Evolutionary conservation across 805 yeast genomes (phyloP).

Genomic region (Saccharomyces jurei): DNA sequence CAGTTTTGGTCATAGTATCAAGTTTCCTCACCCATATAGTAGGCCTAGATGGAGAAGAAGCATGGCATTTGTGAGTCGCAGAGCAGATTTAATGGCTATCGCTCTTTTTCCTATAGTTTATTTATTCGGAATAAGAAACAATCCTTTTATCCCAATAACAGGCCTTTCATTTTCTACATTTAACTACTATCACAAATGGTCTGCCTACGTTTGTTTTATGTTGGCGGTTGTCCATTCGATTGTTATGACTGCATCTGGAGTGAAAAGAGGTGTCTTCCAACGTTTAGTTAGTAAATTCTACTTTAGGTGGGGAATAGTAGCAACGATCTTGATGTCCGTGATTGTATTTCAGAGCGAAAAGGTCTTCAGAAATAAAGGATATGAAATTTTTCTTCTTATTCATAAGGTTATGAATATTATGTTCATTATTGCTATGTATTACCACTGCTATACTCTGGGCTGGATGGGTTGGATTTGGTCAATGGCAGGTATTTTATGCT

Average conservation of each 20-base stretch:
- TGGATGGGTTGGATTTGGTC: constrained; percentile 46
- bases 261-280: constrained; percentile 35
- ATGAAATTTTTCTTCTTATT: constrained; percentile 52
- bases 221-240: constrained; percentile 48
- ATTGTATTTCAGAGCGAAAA: constrained; percentile 44
- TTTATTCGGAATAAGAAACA: constrained; percentile 67
- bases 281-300: constrained; percentile 40
- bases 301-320: constrained; percentile 42
- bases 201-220: constrained; percentile 44
- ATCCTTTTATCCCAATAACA: constrained; percentile 51
- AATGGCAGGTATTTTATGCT: constrained; percentile 39
- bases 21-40: constrained; percentile 34
- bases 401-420: constrained; percentile 51
- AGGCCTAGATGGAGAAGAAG: constrained; percentile 28
- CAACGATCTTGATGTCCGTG: constrained; percentile 36
- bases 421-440: constrained; percentile 49
- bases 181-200: constrained; percentile 58
- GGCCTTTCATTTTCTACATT: constrained; percentile 58
- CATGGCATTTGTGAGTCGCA: constrained; percentile 40
- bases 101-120: constrained; percentile 50
- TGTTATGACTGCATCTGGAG: constrained; percentile 44
- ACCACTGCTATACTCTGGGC: constrained; percentile 46
- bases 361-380: constrained; percentile 42
- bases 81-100: constrained; percentile 44
- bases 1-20: constrained; percentile 31